Evolutionary conservation across 2,329 filamentous ascomycete genomes (phyloP).

Genomic region (Podosphaera aphanis): DNA sequence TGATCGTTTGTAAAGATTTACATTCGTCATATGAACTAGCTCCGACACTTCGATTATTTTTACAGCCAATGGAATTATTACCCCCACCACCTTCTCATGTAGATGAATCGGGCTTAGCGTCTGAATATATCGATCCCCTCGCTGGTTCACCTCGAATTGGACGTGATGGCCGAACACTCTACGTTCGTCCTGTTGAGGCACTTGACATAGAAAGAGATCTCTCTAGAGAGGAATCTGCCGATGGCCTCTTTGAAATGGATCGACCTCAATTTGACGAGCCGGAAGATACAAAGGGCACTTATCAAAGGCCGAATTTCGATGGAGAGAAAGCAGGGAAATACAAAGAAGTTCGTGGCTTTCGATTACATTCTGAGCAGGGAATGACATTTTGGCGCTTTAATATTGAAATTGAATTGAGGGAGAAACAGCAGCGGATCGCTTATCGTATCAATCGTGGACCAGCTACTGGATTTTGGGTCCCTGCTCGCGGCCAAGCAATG

Average conservation of each 20-base stretch:
- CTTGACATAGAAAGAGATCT: constrained; percentile 57
- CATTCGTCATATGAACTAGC: constrained; percentile 61
- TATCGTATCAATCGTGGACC: constrained; percentile 91
- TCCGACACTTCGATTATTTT: constrained; percentile 68
- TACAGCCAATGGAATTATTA: constrained; percentile 62
- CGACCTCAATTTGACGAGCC: constrained; percentile 29
- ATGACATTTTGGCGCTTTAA: constrained; percentile 96
- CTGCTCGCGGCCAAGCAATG: constrained; percentile 64
- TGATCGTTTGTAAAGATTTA: constrained; percentile 81
- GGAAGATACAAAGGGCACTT: constrained; percentile 27
- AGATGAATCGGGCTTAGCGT: constrained; percentile 39
- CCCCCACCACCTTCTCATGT: constrained; percentile 54
- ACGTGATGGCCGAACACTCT: constrained; percentile 63
- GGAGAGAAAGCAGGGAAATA: constrained; percentile 65
- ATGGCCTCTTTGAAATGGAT: constrained; percentile 57
- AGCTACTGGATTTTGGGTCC: constrained; percentile 82
- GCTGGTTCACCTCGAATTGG: constrained; percentile 72
- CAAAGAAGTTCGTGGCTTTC: constrained; percentile 59
- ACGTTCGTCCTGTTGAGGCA: constrained; percentile 73
- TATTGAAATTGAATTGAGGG: constrained; percentile 66
- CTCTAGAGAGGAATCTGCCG: constrained; percentile 55
- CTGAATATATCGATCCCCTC: constrained; percentile 73
- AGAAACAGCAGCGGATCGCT: constrained; percentile 62
- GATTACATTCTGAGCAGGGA: constrained; percentile 65
- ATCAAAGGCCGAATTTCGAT: constrained; percentile 33